Percentiles rank a stretch among this genome's conserved stretches.
Conservation (phyloP, 2,329 filamentous ascomycete genomes). For the Elsinoe australis region DNA sequence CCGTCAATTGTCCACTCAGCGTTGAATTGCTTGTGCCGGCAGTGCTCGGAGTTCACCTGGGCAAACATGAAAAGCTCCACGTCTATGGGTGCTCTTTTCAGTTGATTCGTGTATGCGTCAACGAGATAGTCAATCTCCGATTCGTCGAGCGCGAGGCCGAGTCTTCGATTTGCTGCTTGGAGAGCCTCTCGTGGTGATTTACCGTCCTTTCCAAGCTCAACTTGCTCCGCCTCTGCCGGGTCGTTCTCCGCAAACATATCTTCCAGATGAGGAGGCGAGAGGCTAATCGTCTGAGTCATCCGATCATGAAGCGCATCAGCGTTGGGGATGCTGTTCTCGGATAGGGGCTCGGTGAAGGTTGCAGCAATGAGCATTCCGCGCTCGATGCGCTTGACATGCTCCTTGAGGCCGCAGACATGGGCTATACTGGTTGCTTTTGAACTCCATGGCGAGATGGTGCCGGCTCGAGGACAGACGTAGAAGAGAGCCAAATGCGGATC, state of each 20-base stretch:
- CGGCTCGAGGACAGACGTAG: constrained; percentile 71
- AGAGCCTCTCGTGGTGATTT: constrained; percentile 63
- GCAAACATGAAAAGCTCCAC: constrained; percentile 99
- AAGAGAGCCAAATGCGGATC: constrained; percentile 50
- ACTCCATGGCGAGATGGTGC: constrained; percentile 89
- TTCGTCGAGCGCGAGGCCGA: constrained; percentile 78
- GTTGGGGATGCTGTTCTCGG: constrained; percentile 48
- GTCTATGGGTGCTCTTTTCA: constrained; percentile 66
- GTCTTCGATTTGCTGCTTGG: constrained; percentile 71
- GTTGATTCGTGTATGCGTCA: constrained; percentile 63
- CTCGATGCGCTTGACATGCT: constrained; percentile 70
- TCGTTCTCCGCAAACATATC: constrained; percentile 69
- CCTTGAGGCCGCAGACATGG: constrained; percentile 75
- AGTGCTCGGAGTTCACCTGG: constrained; percentile 98
- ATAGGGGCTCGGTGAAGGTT: constrained; percentile 45
- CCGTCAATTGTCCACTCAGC: constrained; percentile 94
- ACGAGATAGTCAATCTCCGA: constrained; percentile 91
- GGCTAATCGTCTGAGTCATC: constrained; percentile 82
- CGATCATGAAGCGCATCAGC: constrained; percentile 77
- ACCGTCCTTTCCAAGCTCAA: constrained; percentile 40
- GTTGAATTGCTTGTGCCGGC: constrained; percentile 85
- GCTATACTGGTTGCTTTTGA: constrained; percentile 93
- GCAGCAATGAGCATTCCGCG: constrained; percentile 72
- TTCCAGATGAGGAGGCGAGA: constrained; percentile 59
- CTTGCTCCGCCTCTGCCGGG: constrained; percentile 42